Evolutionary conservation across 1,284 basidiomycete species (phyloP), one percentile per base, ranked within the genome.

Genomic region (Abortiporus biennis): DNA sequence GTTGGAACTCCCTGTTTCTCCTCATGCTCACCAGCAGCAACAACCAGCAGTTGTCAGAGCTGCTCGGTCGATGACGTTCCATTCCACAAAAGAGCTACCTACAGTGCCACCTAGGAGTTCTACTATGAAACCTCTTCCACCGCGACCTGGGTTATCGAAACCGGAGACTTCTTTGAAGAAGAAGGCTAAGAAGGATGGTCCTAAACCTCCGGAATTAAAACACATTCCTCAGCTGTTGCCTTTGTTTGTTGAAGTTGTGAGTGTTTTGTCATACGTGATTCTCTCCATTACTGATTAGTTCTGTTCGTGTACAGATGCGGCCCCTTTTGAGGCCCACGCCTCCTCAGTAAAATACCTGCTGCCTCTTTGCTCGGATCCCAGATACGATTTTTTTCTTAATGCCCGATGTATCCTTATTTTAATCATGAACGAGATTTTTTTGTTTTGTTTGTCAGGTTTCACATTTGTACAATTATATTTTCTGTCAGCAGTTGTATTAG

Each of bases 221-320:
- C 74, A 85, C 51, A 78, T 96, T 44, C 82, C 86, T 17, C 73
- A 79, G 47, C 59, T 97, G 19, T 67, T 93, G 25, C 90, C 92
- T 1, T 55, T 97, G 21, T 96, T 96, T 59, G 76, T 86, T 36
- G 93, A 96, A 65, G 80, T 94, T 71, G 92, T 94, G 51, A 60
- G 81, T 59, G 22, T 3, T 25, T 29, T n/a, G 9, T n/a, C 27
- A 8, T 29, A 29, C 13, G 17, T 8, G 36, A 20, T 35, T 48
- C 33, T 21, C 47, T 54, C 36, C 54, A 36, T 27, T 15, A 33
- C 24, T 22, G 3, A 16, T 38, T 20, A 24, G 12, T 9, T 35
- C 16, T 8, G 16, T 1, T 9, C 17, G 33, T 31, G 20, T 9
- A 13, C 35, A 42, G 34, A 41, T 43, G 36, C 45, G 38, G 9